phyloP scores from a whole-genome alignment of 208 protist genomes.

The Leishmania lainsoni region DNA sequence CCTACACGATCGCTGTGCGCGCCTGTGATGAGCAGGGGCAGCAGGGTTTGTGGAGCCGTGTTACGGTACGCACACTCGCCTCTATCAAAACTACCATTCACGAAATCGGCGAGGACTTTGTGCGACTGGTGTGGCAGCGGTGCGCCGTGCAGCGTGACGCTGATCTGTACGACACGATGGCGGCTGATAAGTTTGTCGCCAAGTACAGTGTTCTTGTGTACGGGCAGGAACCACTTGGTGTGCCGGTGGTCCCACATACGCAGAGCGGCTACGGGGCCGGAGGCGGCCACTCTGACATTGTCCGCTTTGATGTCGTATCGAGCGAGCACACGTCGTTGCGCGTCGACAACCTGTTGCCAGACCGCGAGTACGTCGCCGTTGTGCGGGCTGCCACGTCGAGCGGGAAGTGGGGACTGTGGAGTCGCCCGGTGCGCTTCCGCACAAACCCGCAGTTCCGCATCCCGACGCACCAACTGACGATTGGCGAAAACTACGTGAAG shows the following conservation, averaged over 20 bases:
- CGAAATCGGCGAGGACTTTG: conserved; percentile 93
- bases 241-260: conserved; percentile 32
- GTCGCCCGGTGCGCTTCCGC: conserved; percentile 79
- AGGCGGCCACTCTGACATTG: conserved; percentile 74
- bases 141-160: conserved; percentile 18
- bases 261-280: conserved; percentile 73
- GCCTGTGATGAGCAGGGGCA: conserved; percentile 82
- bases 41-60: conserved; percentile 85
- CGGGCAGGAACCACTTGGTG: conserved; percentile 40
- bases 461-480: conserved; percentile 82
- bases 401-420: conserved; percentile 91
- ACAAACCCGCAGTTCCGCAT: conserved; percentile 89
- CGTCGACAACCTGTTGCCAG: conserved; percentile 74
- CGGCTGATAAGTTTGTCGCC: conserved; percentile 74
- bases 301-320: conserved; percentile 56
- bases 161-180: conserved; percentile 31
- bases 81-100: conserved; percentile 77
- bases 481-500: conserved; percentile 94
- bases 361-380: conserved; percentile 87
- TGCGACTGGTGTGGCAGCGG: conserved; percentile 90
- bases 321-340: conserved; percentile 87
- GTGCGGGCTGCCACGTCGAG: conserved; percentile 84
- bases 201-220: conserved; percentile 87
- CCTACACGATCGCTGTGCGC: conserved; percentile 87
- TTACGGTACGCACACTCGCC: conserved; percentile 82